A percentile compares a stretch with the other conserved stretches of the same genome.
Evolutionary conservation across 2,329 filamentous ascomycete genomes (phyloP).

Genomic region (Penicillium sp.): DNA sequence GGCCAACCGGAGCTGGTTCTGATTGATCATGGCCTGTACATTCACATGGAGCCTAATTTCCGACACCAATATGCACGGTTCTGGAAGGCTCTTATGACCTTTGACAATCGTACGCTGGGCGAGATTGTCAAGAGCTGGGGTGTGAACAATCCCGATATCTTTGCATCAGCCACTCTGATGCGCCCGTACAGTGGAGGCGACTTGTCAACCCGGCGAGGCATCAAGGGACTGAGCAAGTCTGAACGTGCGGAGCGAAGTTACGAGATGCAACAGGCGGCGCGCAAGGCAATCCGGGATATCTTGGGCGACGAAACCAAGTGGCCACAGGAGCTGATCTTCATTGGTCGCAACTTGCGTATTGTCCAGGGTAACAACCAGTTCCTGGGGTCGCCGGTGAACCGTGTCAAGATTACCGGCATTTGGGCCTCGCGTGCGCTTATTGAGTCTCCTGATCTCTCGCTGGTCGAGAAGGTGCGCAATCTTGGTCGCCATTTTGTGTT

Average conservation of each 20-base stretch:
- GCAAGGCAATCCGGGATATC: slow-evolving; percentile 73
- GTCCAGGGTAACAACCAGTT: slow-evolving; percentile 93
- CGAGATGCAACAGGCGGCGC: slow-evolving; percentile 76
- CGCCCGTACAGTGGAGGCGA: slow-evolving; percentile 88
- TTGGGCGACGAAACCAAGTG: slow-evolving; percentile 84
- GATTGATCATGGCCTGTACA: slow-evolving; percentile 96
- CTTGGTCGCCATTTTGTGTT: slow-evolving; percentile 82
- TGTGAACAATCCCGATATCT: slow-evolving; percentile 83
- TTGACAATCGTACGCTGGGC: slow-evolving; percentile 80
- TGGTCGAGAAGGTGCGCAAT: slow-evolving; percentile 65
- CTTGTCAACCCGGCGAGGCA: slow-evolving; percentile 61
- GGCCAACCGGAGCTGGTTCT: slow-evolving; percentile 89
- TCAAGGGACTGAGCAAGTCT: slow-evolving; percentile 54
- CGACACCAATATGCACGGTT: slow-evolving; percentile 83
- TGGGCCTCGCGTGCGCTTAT: slow-evolving; percentile 88
- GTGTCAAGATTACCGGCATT: slow-evolving; percentile 88
- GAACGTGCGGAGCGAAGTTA: slow-evolving; percentile 65
- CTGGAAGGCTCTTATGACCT: slow-evolving; percentile 92
- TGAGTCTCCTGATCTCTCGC: slow-evolving; percentile 67
- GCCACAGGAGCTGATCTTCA: slow-evolving; percentile 89
- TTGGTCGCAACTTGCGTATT: slow-evolving; percentile 87
- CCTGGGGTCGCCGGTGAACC: slow-evolving; percentile 82
- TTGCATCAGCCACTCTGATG: slow-evolving; percentile 87
- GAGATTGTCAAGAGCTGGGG: slow-evolving; percentile 80
- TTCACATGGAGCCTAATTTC: slow-evolving; percentile 83